Base-by-base conservation (phyloP, 2,329 filamentous ascomycete genomes). In the Triangularia verruculosa region DNA sequence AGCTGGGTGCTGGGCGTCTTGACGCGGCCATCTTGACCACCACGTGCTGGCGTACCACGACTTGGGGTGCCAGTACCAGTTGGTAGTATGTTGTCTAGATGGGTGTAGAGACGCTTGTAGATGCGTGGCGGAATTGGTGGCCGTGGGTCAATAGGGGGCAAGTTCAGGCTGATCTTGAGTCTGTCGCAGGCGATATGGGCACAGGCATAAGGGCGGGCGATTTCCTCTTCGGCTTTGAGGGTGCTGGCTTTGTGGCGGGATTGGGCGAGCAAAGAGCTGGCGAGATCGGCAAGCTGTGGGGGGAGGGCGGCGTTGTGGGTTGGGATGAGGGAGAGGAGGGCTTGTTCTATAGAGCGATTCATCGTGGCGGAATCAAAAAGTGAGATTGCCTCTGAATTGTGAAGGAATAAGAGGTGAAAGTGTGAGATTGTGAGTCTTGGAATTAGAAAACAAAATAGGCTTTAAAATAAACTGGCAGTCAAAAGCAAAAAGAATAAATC, bases 161-260 rank as follows among this genome's bases (percentile, higher is more conserved):
- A 86, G 72, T 93, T 86, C 53, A 96, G 84, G 0, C 82, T 75
- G 61, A 88, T 89, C 72, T 93, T 93, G 43, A 97, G 81, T 60
- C 92, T 86, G 70, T 94, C 92, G 73, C 93, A 98, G 20, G 95
- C 95, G 65, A 99, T 85, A 76, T 97, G 89, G 13, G 91, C 90
- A 74, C 93, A 97, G 3, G 89, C 90, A 75, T 95, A 95, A 4
- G 86, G 83, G 20, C 93, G 85, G n/a, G 89, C 92, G 68, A 95
- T 87, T 75, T 97, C 93, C 75, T 97, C 93, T 62, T 96, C 92
- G 2, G 88, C 83, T 74, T 93, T 96, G 60, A 97, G 81, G 15
- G 85, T 89, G 72, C 86, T 88, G 57, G 91, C 92, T 71, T 87
- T 88, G 72, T 88, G 86, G 32, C 91, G 87, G 12, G 92, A 96